Evolutionary conservation across 768 basidiomycete species (phyloP).

Genomic region (Russula vinacea): DNA sequence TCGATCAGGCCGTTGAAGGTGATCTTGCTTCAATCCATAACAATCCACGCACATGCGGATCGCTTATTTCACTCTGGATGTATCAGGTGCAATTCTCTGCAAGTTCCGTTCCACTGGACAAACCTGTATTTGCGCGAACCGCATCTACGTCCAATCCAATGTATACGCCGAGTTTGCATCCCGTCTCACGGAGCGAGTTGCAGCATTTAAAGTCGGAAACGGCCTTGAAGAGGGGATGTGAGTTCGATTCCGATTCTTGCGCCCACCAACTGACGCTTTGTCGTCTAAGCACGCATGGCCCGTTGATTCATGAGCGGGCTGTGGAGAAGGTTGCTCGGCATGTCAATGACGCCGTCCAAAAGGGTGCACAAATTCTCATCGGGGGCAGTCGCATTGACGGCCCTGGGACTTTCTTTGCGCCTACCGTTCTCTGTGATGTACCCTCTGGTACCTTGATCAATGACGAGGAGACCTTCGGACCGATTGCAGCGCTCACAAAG

Average conservation of each 20-base stretch:
- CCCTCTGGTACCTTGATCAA: constrained; percentile 60
- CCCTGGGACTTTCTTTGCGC: constrained; percentile 68
- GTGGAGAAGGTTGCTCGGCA: constrained; percentile 83
- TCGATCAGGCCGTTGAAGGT: constrained; percentile 89
- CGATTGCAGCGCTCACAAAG: constrained; percentile 78
- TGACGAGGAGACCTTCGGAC: constrained; percentile 93
- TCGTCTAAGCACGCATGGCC: constrained; percentile 77
- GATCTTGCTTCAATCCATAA: constrained; percentile 25
- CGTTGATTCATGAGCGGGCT: constrained; percentile 84
- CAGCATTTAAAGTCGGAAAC: constrained; percentile 82
- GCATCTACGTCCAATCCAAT: constrained; percentile 88
- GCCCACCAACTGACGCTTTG: neutral
- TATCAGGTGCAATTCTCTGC: constrained; percentile 61
- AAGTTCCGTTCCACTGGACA: constrained; percentile 84
- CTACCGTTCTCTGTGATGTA: constrained; percentile 89
- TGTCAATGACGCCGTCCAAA: constrained; percentile 80
- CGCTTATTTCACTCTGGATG: constrained; percentile 1
- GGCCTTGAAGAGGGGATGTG: constrained; percentile 78
- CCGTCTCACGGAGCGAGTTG: constrained; percentile 77
- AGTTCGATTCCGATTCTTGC: constrained; percentile 32
- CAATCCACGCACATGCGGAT: constrained; percentile 23
- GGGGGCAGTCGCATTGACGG: constrained; percentile 74
- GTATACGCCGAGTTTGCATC: constrained; percentile 93
- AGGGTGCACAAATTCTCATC: constrained; percentile 83
- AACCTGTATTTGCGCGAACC: constrained; percentile 84